A percentile compares a stretch with the other conserved stretches of the same genome.
Evolutionary conservation across 495 filamentous ascomycete genomes (phyloP).

Genomic region (Thermochaetoides thermophila): DNA sequence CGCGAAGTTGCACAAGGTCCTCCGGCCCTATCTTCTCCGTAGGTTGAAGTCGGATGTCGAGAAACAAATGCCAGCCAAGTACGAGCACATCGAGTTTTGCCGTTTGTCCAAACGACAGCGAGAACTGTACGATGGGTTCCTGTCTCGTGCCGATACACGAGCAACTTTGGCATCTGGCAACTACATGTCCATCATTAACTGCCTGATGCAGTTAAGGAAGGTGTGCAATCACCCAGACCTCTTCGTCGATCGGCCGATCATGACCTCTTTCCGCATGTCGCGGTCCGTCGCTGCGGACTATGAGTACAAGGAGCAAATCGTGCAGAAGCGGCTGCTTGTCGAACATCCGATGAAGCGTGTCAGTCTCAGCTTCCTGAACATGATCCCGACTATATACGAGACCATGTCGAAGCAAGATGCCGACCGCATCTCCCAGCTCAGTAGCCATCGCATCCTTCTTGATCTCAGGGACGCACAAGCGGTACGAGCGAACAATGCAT

Average conservation of each 20-base stretch:
- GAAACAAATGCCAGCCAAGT: constrained; percentile 98
- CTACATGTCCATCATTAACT: constrained; percentile 95
- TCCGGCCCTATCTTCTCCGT: constrained; percentile 84
- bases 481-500: constrained; percentile 39
- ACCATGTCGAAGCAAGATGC: constrained; percentile 44
- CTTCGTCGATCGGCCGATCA: constrained; percentile 95
- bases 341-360: constrained; percentile 50
- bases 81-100: constrained; percentile 92
- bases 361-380: constrained; percentile 65
- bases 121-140: constrained; percentile 91
- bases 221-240: constrained; percentile 98
- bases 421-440: constrained; percentile 47
- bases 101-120: constrained; percentile 87
- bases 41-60: constrained; percentile 95
- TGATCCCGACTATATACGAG: constrained; percentile 62
- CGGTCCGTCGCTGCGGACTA: constrained; percentile 68
- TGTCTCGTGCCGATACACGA: constrained; percentile 82
- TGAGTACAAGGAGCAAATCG: constrained; percentile 56
- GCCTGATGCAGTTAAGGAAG: constrained; percentile 92
- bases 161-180: constrained; percentile 87
- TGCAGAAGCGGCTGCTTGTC: constrained; percentile 51
- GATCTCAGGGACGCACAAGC: constrained; percentile 49
- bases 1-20: constrained; percentile 77
- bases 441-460: constrained; percentile 46
- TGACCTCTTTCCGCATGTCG: constrained; percentile 89